Base-by-base conservation (phyloP, 495 filamentous ascomycete genomes). In the Rusavskia elegans region DNA sequence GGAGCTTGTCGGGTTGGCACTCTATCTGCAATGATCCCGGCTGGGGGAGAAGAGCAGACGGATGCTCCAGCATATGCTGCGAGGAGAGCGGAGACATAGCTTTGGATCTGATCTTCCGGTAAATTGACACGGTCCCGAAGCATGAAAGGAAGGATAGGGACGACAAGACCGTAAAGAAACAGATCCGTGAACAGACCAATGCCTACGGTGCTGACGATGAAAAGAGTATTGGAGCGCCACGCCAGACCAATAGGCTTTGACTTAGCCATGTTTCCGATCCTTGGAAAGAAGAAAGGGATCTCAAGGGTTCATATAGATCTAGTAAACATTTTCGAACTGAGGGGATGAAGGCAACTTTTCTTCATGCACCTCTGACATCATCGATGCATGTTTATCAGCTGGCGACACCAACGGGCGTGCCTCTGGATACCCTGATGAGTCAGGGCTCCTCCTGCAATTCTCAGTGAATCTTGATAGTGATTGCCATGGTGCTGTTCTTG, bases 171-270 rank as follows among this genome's bases (percentile, higher is more conserved):
- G 68, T 72, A 76, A 21, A 75, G 64, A 54, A 76, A 75, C 55
- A 81, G 62, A 61, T 84, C 79, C 0, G 77, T 81, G 62, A 85
- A 85, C 1, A 78, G 70, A 17, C 75, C 81, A 37, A 81, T 66
- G 49, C 71, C 77, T 13, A 83, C 74, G 13, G 81, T 82, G 37
- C 65, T 64, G 44, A 81, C 56, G 45, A 83, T 83, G 61, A 83
- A 81, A 42, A 71, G 55, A 5, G 78, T 76, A 55, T 71, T 77
- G 25, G 79, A 82, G 5, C 80, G 76, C 64, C 70, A 72, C 48
- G 53, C 56, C 9, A 82, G 64, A 14, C 71, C 70, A 57, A 65
- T 65, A 37, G 73, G 74, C 19, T 45, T 52, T 10, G 59, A 46
- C 13, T 50, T 44, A 25, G 35, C 45, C 58, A 60, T 60, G 10